phyloP scores from a whole-genome alignment of 2,329 filamentous ascomycete species.

The Alternaria dauci region DNA sequence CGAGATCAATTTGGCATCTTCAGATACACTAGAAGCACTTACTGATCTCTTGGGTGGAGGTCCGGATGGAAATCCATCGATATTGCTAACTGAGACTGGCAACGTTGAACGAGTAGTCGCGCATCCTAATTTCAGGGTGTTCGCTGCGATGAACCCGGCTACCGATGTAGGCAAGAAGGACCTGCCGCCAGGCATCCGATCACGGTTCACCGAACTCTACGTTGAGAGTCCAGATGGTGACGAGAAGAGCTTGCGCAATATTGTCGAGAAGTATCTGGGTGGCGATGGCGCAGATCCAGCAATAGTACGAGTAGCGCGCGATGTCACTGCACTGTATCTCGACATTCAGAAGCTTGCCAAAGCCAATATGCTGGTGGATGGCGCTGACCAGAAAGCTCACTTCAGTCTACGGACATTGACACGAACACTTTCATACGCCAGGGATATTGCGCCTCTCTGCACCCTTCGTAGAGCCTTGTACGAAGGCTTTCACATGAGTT shows the following conservation, averaged over 20 bases:
- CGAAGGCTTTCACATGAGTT: slow-evolving; percentile 98
- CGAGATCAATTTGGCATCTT: slow-evolving; percentile 94
- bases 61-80: slow-evolving; percentile 75
- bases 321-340: slow-evolving; percentile 87
- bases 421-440: slow-evolving; percentile 85
- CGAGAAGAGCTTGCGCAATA: slow-evolving; percentile 82
- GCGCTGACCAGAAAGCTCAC: slow-evolving; percentile 93
- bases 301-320: slow-evolving; percentile 72
- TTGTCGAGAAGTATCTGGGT: slow-evolving; percentile 88
- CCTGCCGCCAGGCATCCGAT: slow-evolving; percentile 84
- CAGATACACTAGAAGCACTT: slow-evolving; percentile 93
- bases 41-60: slow-evolving; percentile 84
- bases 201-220: slow-evolving; percentile 94
- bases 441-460: slow-evolving; percentile 83
- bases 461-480: slow-evolving; percentile 85
- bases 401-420: slow-evolving; percentile 96
- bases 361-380: slow-evolving; percentile 87
- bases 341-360: slow-evolving; percentile 83
- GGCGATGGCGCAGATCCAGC: slow-evolving; percentile 72
- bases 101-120: slow-evolving; percentile 89
- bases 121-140: slow-evolving; percentile 92
- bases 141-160: slow-evolving; percentile 98
- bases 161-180: slow-evolving; percentile 98
- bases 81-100: slow-evolving; percentile 91
- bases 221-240: slow-evolving; percentile 90